phyloP scores from a whole-genome alignment of 495 filamentous ascomycete genomes.

The Emericellopsis terricola region DNA sequence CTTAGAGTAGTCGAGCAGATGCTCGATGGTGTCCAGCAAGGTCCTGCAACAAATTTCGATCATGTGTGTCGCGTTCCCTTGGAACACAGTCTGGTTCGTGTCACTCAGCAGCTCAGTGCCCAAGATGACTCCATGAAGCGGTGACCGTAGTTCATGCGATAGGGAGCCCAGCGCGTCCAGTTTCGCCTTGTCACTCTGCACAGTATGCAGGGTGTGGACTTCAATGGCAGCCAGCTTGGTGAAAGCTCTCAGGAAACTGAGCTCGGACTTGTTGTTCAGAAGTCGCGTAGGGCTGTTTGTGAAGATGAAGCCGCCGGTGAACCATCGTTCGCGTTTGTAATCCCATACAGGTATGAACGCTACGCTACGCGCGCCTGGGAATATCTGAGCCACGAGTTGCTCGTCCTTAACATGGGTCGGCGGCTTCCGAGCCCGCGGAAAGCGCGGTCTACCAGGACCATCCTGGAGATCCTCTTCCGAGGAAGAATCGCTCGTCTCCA shows the following conservation, averaged over 20 bases:
- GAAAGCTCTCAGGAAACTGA: conserved; percentile 31
- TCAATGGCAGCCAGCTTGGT: conserved; percentile 43
- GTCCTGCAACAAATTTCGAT: conserved; percentile 61
- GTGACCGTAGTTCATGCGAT: conserved; percentile 62
- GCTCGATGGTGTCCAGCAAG: conserved; percentile 61
- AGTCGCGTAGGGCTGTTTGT: conserved; percentile 25
- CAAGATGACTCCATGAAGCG: conserved; percentile 58
- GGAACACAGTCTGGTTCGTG: conserved; percentile 29
- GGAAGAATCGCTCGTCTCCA: conserved; percentile 6
- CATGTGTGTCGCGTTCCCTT: conserved; percentile 49
- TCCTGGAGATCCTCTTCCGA: conserved; percentile 3
- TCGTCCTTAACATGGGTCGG: conserved; percentile 6
- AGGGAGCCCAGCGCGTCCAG: conserved; percentile 55
- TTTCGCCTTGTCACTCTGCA: conserved; percentile 31
- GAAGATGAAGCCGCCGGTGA: conserved; percentile 48
- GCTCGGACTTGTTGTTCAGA: conserved; percentile 23
- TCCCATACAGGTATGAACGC: conserved; percentile 53
- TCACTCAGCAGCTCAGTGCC: conserved; percentile 52
- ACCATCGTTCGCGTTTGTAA: conserved; percentile 49
- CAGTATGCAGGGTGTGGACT: conserved; percentile 30
- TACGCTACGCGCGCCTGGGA: conserved; percentile 35
- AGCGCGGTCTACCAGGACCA: conserved; percentile 1
- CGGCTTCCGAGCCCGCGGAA: conserved; percentile 4
- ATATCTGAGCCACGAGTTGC: conserved; percentile 7
- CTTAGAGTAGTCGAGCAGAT: conserved; percentile 34